Evolutionary conservation across 176 grass and related monocot species (phyloP).

Genomic region (Hsuehochloa calcarea): DNA sequence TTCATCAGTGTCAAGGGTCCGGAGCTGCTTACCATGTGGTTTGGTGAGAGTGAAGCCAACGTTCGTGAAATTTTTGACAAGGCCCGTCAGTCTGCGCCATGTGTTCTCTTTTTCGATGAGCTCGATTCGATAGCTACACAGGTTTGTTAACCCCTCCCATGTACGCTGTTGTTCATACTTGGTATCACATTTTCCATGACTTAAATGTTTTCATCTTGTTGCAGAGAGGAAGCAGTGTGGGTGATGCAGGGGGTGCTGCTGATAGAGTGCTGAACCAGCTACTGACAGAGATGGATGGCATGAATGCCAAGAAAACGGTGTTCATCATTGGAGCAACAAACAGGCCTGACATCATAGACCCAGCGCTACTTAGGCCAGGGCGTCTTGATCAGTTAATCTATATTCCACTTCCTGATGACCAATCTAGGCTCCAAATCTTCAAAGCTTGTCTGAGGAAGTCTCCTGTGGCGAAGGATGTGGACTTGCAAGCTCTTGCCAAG

Average conservation of each 20-base stretch:
- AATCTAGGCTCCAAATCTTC: slow-evolving; percentile 66
- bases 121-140: slow-evolving; percentile 86
- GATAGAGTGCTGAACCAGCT: slow-evolving; percentile 84
- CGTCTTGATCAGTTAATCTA: slow-evolving; percentile 83
- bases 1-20: slow-evolving; percentile 91
- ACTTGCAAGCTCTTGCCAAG: slow-evolving; percentile 65
- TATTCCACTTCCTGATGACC: slow-evolving; percentile 77
- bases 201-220: not conserved
- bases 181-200: slow-evolving; percentile 4
- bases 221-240: slow-evolving; percentile 71
- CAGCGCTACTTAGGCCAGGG: slow-evolving; percentile 68
- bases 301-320: slow-evolving; percentile 80
- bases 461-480: slow-evolving; percentile 75
- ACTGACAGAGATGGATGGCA: slow-evolving; percentile 88
- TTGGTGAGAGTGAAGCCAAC: slow-evolving; percentile 92
- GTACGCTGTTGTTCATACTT: not conserved
- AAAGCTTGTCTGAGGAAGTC: slow-evolving; percentile 85
- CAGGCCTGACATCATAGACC: slow-evolving; percentile 82
- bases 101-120: slow-evolving; percentile 83
- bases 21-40: slow-evolving; percentile 87
- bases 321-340: slow-evolving; percentile 89
- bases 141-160: slow-evolving; percentile 26
- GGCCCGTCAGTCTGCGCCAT: slow-evolving; percentile 67
- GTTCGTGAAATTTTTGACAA: slow-evolving; percentile 85
- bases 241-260: slow-evolving; percentile 77